Evolutionary conservation across 1,284 basidiomycete species (phyloP).

Genomic region (Trichosporon ovoides): DNA sequence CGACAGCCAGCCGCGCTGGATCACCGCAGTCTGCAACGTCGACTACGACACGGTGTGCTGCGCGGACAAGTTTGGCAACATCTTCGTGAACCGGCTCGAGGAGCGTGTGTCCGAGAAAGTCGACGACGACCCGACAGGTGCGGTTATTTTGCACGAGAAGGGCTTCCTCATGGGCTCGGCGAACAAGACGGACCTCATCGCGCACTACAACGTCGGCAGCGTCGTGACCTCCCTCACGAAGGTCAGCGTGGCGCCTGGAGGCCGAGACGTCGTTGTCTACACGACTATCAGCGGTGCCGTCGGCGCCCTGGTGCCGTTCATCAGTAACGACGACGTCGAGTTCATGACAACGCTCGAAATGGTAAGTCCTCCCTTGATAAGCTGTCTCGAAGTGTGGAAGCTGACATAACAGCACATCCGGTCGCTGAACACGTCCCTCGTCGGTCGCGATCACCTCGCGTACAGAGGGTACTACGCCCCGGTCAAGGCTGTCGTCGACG

Average conservation of each 20-base stretch:
- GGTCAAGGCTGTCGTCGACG: constrained; percentile 87
- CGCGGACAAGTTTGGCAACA: constrained; percentile 93
- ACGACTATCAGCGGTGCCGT: constrained; percentile 90
- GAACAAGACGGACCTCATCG: constrained; percentile 82
- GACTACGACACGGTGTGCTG: constrained; percentile 94
- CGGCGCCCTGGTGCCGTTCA: constrained; percentile 89
- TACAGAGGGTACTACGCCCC: constrained; percentile 93
- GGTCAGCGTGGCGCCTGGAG: constrained; percentile 86
- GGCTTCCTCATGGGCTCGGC: constrained; percentile 89
- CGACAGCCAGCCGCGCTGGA: constrained; percentile 85
- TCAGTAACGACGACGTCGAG: constrained; percentile 95
- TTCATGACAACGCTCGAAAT: constrained; percentile 90
- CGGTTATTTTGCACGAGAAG: constrained; percentile 93
- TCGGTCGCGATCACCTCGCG: constrained; percentile 84
- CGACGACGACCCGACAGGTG: constrained; percentile 95
- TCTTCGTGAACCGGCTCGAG: constrained; percentile 89
- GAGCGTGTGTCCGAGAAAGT: constrained; percentile 78
- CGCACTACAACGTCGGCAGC: constrained; percentile 92
- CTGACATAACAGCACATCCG: constrained; percentile 68
- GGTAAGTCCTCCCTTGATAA: constrained; percentile 37
- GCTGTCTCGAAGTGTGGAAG: not conserved
- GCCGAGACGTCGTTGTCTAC: constrained; percentile 87
- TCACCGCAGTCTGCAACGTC: constrained; percentile 80
- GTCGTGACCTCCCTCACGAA: constrained; percentile 85
- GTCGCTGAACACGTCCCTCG: constrained; percentile 77